A percentile compares a stretch with the other conserved stretches of the same genome.
These are phyloP conservation scores for Poa annua DNA, from an alignment of 176 grass and related monocot species.

Conservation along the genomic window DNA sequence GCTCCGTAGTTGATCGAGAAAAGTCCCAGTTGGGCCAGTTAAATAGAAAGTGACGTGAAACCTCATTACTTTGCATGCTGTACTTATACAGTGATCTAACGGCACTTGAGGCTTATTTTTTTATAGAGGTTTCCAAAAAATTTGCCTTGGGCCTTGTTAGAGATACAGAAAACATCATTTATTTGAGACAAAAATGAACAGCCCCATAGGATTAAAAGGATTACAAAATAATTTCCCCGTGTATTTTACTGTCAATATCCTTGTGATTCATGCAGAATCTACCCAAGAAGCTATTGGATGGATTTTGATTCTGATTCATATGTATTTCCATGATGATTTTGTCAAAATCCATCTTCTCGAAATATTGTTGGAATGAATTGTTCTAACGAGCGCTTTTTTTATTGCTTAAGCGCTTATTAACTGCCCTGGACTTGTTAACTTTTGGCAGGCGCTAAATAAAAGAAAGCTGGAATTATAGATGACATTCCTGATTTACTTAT, in stretches of 20 bases:
- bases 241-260: background rate
- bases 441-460: slow-evolving; percentile 29
- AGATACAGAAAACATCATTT: background rate
- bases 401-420: slow-evolving; percentile 26
- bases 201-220: background rate
- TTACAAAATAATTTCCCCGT: background rate
- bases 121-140: background rate
- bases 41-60: background rate
- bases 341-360: slow-evolving; percentile 9
- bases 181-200: slow-evolving; percentile 1
- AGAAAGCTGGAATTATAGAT: background rate
- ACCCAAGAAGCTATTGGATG: slow-evolving; percentile 9
- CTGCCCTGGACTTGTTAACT: background rate
- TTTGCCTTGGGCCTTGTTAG: slow-evolving; percentile 4
- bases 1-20: slow-evolving; percentile 2
- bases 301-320: slow-evolving; percentile 16
- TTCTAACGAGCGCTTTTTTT: background rate
- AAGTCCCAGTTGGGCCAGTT: background rate
- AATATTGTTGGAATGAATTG: slow-evolving; percentile 8
- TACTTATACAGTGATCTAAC: background rate
- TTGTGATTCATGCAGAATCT: slow-evolving; percentile 3
- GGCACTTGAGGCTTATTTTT: background rate
- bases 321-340: background rate
- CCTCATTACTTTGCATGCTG: background rate
- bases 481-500: background rate